Percentiles rank a stretch among this genome's conserved stretches.
Evolutionary conservation across 768 basidiomycete species (phyloP).

Genomic region (Leucogyrophana mollusca): DNA sequence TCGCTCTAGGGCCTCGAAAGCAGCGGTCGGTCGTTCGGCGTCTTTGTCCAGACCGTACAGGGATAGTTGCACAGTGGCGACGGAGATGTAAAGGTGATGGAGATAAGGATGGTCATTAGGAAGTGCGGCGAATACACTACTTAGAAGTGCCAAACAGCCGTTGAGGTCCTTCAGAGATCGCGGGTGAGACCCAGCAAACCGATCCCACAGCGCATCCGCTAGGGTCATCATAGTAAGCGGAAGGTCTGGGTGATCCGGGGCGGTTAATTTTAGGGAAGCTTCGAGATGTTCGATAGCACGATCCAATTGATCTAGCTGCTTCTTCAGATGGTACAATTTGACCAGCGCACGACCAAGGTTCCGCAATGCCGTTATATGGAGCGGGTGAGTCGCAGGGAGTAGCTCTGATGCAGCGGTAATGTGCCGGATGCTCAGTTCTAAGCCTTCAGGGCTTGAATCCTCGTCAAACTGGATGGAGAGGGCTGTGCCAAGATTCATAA

Average conservation of each 20-base stretch:
- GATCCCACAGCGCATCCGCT: background rate
- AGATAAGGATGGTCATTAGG: conserved; percentile 6
- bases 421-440: conserved; percentile 13
- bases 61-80: background rate
- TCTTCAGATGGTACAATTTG: conserved; percentile 2
- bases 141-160: conserved; percentile 1
- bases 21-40: conserved; percentile 7
- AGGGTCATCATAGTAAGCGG: background rate
- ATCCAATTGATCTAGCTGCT: background rate
- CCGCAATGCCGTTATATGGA: conserved; percentile 4
- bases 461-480: conserved; percentile 10
- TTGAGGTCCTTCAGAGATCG: background rate
- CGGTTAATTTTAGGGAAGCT: conserved; percentile 8
- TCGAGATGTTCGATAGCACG: conserved; percentile 3
- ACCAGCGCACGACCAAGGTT: conserved; percentile 11
- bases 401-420: conserved; percentile 8
- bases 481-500: conserved; percentile 7
- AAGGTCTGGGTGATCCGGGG: conserved; percentile 11
- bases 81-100: background rate
- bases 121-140: background rate
- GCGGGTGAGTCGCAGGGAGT: conserved; percentile 12
- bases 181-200: background rate
- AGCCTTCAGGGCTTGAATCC: conserved; percentile 4
- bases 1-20: conserved; percentile 10
- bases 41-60: background rate